phyloP scores from a whole-genome alignment of 2,329 filamentous ascomycete genomes.

The Dothidotthia symphoricarpi region DNA sequence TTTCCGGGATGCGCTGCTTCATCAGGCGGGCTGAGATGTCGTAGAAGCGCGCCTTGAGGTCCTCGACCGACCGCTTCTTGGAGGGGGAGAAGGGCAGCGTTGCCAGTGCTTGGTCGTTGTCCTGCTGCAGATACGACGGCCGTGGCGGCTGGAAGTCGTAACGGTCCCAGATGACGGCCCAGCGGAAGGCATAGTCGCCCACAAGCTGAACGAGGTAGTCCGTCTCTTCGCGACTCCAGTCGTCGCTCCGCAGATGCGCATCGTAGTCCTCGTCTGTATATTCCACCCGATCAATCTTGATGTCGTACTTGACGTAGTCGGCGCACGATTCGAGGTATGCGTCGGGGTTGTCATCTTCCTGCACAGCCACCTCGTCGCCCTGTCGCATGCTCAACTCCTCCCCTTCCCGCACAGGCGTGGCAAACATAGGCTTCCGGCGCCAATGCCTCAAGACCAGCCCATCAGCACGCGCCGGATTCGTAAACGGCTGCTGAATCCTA shows the following conservation, averaged over 20 bases:
- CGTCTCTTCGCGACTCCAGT: slow-evolving; percentile 92
- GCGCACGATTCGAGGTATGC: slow-evolving; percentile 50
- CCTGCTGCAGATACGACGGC: slow-evolving; percentile 17
- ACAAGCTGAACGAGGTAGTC: slow-evolving; percentile 80
- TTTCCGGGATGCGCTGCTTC: slow-evolving; percentile 42
- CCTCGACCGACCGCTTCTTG: slow-evolving; percentile 72
- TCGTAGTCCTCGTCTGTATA: slow-evolving; percentile 89
- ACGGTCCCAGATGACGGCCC: slow-evolving; percentile 88
- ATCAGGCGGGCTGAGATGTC: slow-evolving; percentile 63
- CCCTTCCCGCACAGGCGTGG: slow-evolving; percentile 30
- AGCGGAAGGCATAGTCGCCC: slow-evolving; percentile 79
- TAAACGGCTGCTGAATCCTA: slow-evolving; percentile 57
- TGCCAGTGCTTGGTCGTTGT: slow-evolving; percentile 26
- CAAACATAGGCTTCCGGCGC: slow-evolving; percentile 59
- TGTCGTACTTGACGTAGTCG: slow-evolving; percentile 82
- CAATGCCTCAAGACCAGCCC: slow-evolving; percentile 74
- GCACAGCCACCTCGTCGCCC: slow-evolving; percentile 34
- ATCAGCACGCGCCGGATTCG: slow-evolving; percentile 73
- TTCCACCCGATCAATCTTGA: slow-evolving; percentile 71
- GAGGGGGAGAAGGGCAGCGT: slow-evolving; percentile 43
- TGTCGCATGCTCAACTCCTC: too few species aligned
- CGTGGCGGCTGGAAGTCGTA: slow-evolving; percentile 67
- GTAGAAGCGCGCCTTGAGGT: slow-evolving; percentile 90
- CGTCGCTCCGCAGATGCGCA: slow-evolving; percentile 65
- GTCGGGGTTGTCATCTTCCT: slow-evolving; percentile 36